Evolutionary conservation across 768 basidiomycete species (phyloP), one percentile per base, ranked within the genome.

Genomic region (Pleurotus platypus): DNA sequence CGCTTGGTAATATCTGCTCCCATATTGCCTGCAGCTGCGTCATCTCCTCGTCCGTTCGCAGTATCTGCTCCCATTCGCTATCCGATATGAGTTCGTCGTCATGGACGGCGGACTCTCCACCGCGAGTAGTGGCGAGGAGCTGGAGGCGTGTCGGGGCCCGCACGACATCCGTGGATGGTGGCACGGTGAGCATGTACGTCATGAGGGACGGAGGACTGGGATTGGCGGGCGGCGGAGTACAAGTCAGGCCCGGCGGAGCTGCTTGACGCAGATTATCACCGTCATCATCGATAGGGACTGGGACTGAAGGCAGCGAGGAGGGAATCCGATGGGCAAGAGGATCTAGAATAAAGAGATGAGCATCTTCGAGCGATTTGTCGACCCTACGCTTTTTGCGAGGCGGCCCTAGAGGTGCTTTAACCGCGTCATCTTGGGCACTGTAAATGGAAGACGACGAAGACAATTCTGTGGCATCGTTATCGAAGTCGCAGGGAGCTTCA

Each of bases 11-110:
- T 30, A 70, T 60, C 47, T 68, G 61, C 22, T 66, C 67, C 18
- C 59, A 42, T 16, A 64, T 50, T 2, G 39, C 57, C 18, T 60
- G 64, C 58, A 89, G 66, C 1, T 72, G 69, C 50, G 73, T 70
- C 13, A 74, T 74, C 66, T 91, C 86, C 18, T 74, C 77, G 30
- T 80, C 73, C 46, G 63, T 71, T 56, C 90, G 72, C 18, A 89
- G 61, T 26, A 89, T 54, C 16, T 72, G 77, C 55, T 90, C 89
- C 24, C 89, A 67, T 67, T 92, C 90, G 2, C 83, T 86, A 27
- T 81, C 78, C 2, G 70, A 78, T 58, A 92, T 90, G 20, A 92
- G 71, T 57, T 92, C 90, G 6, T 89, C 85, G 58, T 93, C 90
- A 1, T 63, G 60, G 16, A 92, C 81, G 18, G 77, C 70, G 20